These are phyloP conservation scores for Stagonosporopsis cucurbitacearum DNA, from an alignment of 2,329 filamentous ascomycete species.

Conservation along the genomic window DNA sequence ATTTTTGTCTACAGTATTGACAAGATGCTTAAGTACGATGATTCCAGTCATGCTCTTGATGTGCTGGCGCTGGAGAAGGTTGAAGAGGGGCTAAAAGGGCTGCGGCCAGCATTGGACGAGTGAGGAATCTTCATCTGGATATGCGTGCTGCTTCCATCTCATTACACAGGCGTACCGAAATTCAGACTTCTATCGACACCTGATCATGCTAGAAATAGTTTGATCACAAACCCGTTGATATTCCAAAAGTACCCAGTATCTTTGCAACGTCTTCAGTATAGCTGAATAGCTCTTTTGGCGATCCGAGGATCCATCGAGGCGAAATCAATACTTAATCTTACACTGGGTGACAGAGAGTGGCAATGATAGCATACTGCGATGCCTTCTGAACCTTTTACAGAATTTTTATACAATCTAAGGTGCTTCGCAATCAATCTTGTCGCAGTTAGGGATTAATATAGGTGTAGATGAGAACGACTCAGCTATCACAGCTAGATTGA, in stretches of 20 bases:
- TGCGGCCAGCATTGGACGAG: background rate
- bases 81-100: background rate
- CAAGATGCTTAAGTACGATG: background rate
- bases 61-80: no score
- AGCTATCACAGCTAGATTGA: no score
- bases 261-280: slow-evolving; percentile 18
- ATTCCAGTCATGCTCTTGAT: background rate
- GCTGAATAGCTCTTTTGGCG: slow-evolving; percentile 22
- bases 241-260: background rate
- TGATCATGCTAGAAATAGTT: no score
- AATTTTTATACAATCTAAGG: no score
- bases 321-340: no score
- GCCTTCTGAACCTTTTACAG: no score
- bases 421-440: background rate
- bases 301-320: slow-evolving; percentile 18
- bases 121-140: slow-evolving; percentile 18
- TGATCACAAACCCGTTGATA: slow-evolving; percentile 9
- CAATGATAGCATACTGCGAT: no score
- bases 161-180: slow-evolving; percentile 31
- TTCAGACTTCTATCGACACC: slow-evolving; percentile 22
- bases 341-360: no score
- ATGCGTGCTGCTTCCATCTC: slow-evolving; percentile 23
- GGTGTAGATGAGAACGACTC: no score
- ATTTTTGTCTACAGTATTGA: background rate
- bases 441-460: no score